A percentile compares a stretch with the other conserved stretches of the same genome.
Conservation (phyloP, 257 asterid genomes). For the Scutellaria baicalensis region DNA sequence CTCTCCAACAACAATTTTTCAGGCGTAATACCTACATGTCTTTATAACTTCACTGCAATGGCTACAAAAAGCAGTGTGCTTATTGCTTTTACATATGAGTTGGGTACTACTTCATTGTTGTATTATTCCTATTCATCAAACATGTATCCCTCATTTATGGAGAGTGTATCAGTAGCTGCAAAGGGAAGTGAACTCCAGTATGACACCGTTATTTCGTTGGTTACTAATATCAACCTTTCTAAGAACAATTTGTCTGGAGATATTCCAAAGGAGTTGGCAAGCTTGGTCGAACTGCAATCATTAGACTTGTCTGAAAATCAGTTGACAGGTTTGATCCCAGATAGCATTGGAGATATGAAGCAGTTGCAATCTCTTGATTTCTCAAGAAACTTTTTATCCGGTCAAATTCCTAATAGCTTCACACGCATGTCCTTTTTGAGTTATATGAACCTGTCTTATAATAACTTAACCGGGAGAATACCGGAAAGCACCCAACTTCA, state of each 20-base stretch:
- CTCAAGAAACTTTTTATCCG: constrained; percentile 15
- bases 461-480: too few relatives aligned
- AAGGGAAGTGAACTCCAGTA: too few relatives aligned
- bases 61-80: neutral
- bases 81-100: too few relatives aligned
- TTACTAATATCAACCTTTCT: too few relatives aligned
- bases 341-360: constrained; percentile 12
- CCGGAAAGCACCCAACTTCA: neutral
- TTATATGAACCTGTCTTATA: constrained; percentile 9
- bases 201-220: too few relatives aligned
- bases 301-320: constrained; percentile 22
- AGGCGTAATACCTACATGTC: constrained; percentile 23
- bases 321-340: constrained; percentile 12
- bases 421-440: neutral
- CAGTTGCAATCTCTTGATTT: constrained; percentile 17
- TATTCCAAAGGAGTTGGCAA: constrained; percentile 10
- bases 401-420: too few relatives aligned
- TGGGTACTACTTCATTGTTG: too few relatives aligned
- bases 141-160: too few relatives aligned
- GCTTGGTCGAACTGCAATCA: constrained; percentile 6
- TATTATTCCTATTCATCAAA: too few relatives aligned
- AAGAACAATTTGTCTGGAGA: too few relatives aligned
- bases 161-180: too few relatives aligned
- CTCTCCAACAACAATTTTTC: constrained; percentile 19
- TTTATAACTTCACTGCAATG: constrained; percentile 30